Base-by-base conservation (phyloP, 2,329 filamentous ascomycete genomes). In the Basipetospora chlamydospora region DNA sequence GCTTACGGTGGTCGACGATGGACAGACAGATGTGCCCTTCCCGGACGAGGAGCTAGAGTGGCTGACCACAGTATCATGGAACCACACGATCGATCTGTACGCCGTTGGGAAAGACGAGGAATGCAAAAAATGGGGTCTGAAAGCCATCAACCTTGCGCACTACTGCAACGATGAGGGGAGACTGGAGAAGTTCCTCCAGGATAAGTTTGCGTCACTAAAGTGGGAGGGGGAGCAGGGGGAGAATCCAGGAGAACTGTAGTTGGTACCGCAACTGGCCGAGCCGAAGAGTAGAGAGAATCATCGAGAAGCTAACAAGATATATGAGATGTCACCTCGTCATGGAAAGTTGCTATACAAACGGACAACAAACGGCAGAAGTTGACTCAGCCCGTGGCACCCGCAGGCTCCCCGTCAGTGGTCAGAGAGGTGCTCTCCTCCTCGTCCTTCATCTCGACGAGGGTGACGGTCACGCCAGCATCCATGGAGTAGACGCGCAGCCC, bases 21-120 rank as follows among this genome's bases (percentile, higher is more conserved):
- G 22, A 23, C 33, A 41, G 33, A 33, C 38, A 26, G 20, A 39
- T 25, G 15, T 42, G 38, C 22, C 43, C 34, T 83, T 83, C 48
- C 80, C 82, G 0, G 47, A 58, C 1, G 65, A 70, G 3, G 83
- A 90, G 49, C 56, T 87, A 1, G 77, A 85, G 47, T 90, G 80
- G 78, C 67, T 90, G n/a, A 72, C 74, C 0, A 70, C 72, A 1
- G 73, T 66, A 5, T 60, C 70, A 0, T 85, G 80, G 53, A 87
- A 87, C 45, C 74, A 76, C 41, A 76, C 70, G 0, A 61, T 85
- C 5, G 80, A 86, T 46, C 63, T 71, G n/a, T 75, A 73, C 46
- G 63, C 66, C 10, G 59, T 57, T 1, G 61, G 65, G 2, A 64
- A 79, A 17, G 66, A 73, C 39, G 61, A 60, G 4, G 53, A 57